A percentile compares a stretch with the other conserved stretches of the same genome.
Evolutionary conservation across 2,329 filamentous ascomycete genomes (phyloP).

Genomic region (Bertia moriformis): DNA sequence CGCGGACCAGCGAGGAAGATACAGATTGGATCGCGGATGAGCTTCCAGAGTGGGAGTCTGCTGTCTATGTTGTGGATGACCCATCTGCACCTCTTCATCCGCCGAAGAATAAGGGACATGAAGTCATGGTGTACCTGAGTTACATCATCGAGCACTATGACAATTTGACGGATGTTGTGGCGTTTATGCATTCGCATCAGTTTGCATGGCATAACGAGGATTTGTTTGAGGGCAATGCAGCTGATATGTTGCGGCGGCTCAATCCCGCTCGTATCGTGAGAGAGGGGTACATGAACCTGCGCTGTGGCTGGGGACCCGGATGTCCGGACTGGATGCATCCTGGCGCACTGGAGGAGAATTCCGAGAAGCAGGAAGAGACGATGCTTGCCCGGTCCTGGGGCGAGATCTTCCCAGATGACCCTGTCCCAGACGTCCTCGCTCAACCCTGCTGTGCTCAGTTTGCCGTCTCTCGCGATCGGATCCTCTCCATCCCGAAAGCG

Average conservation of each 20-base stretch:
- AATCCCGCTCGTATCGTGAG: slow-evolving; percentile 32
- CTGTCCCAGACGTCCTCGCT: slow-evolving; percentile 28
- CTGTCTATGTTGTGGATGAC: slow-evolving; percentile 10
- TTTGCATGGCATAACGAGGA: slow-evolving; percentile 41
- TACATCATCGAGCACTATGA: slow-evolving; percentile 51
- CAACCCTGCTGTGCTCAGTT: slow-evolving; percentile 54
- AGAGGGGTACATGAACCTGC: slow-evolving; percentile 43
- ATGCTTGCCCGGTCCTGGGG: slow-evolving; percentile 27
- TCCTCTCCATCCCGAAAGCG: slow-evolving; percentile 32
- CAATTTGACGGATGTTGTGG: slow-evolving; percentile 35
- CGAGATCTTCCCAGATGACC: slow-evolving; percentile 26
- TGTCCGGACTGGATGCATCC: slow-evolving; percentile 44
- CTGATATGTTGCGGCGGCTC: slow-evolving; percentile 31
- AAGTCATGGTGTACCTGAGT: slow-evolving; percentile 44
- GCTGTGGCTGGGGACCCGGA: slow-evolving; percentile 39
- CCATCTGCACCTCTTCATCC: slow-evolving; percentile 23
- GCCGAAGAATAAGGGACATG: slow-evolving; percentile 41
- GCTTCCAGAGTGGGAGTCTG: background rate
- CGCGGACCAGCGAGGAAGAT: background rate
- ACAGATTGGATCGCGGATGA: background rate
- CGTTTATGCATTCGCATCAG: slow-evolving; percentile 40
- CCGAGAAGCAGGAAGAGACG: slow-evolving; percentile 27
- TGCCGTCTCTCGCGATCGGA: slow-evolving; percentile 39
- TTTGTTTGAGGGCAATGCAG: slow-evolving; percentile 30
- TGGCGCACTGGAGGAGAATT: slow-evolving; percentile 18